Base-by-base conservation (phyloP, 768 basidiomycete genomes). In the Podaxis sp. region DNA sequence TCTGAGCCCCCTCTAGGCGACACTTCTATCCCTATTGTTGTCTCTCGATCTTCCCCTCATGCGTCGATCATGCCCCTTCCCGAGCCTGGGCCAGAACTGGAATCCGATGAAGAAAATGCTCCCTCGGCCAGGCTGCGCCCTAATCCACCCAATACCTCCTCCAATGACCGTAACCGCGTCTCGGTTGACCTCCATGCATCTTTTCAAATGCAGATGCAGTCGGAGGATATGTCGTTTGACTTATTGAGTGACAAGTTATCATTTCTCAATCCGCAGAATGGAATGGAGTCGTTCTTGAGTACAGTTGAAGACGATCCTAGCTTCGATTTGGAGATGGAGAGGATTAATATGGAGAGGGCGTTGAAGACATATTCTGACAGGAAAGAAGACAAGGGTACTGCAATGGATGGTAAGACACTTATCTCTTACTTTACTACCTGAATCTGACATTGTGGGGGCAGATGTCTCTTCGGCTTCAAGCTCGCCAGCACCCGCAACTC, bases 181-280 rank as follows among this genome's bases (percentile, higher is more conserved):
- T 83, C 82, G 28, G 70, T 80, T 17, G 83, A 85, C 65, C 73
- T 82, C 19, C 75, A 81, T 28, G 69, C 78, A 3, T 82, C 82
- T 9, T 84, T 85, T 68, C 79, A 79, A 13, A 58, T 83, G 30
- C 81, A 83, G 42, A 69, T 82, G 39, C 74, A 76, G 58, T 77
- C 76, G 17, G 73, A 76, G 36, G 81, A 83, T n/a, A 69, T 74
- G 39, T 80, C 78, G 38, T 84, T 84, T 67, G 82, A 85, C 66
- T 65, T 85, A 39, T 67, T 85, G 59, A 83, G 82, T 61, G 84
- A 84, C 67, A 80, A 78, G 59, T 76, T 84, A 55, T 83, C 82
- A 0, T 80, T 84, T 64, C 75, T 83, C 48, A 70, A 66, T 40
- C 65, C 73, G 8, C 73, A 69, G 36, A 68, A 67, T 64, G 75